Percentiles rank a stretch among this genome's conserved stretches.
Evolutionary conservation across 1,284 basidiomycete species (phyloP).

Genomic region (Tilletia setariae): DNA sequence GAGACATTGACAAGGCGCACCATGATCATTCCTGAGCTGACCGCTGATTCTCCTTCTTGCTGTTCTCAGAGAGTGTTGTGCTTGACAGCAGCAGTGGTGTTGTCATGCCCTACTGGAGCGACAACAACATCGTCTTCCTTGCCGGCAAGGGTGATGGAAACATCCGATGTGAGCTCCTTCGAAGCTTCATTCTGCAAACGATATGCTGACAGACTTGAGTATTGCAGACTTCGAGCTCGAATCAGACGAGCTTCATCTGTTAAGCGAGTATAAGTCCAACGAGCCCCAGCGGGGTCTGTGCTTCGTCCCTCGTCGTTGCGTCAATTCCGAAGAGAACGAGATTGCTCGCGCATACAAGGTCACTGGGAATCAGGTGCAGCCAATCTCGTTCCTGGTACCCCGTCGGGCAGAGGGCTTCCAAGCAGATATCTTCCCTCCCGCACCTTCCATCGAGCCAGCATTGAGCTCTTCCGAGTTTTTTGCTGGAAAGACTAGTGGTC

Average conservation of each 20-base stretch:
- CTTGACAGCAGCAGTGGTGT: constrained; percentile 66
- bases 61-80: constrained; percentile 25
- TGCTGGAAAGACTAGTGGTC: constrained; percentile 60
- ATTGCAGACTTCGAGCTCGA: constrained; percentile 93
- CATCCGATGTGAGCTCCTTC: constrained; percentile 21
- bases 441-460: constrained; percentile 74
- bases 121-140: constrained; percentile 76
- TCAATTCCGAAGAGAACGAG: constrained; percentile 86
- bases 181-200: constrained; percentile 33
- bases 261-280: constrained; percentile 78
- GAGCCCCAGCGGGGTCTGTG: constrained; percentile 94
- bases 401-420: constrained; percentile 87
- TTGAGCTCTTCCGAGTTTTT: constrained; percentile 83
- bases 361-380: constrained; percentile 71
- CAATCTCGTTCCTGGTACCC: constrained; percentile 88
- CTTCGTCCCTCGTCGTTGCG: constrained; percentile 84
- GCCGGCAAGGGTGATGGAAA: constrained; percentile 61
- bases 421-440: constrained; percentile 90
- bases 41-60: too few relatives aligned
- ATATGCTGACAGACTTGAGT: constrained; percentile 62
- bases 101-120: constrained; percentile 94
- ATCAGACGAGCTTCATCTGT: constrained; percentile 67
- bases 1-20: too few relatives aligned
- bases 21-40: too few relatives aligned
- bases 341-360: constrained; percentile 95